Conservation (phyloP, 2,329 filamentous ascomycete genomes). For the Dothistroma pini region DNA sequence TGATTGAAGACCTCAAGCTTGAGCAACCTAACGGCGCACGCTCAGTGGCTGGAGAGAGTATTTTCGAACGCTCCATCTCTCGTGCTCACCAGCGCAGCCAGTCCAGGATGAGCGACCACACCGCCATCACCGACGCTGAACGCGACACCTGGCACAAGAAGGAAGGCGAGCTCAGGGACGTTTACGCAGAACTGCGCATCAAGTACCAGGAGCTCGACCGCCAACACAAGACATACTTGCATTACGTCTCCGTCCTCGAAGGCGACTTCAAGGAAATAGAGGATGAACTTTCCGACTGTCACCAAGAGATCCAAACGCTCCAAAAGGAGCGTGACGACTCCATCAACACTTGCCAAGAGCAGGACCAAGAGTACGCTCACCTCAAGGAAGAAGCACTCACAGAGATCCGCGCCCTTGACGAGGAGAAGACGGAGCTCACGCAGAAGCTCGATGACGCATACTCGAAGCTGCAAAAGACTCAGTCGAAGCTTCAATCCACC, state of each 20-base stretch:
- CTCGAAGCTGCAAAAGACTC: slow-evolving; percentile 49
- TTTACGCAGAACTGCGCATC: slow-evolving; percentile 78
- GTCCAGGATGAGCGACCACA: slow-evolving; percentile 68
- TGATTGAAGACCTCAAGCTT: slow-evolving; percentile 95
- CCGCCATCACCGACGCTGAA: slow-evolving; percentile 71
- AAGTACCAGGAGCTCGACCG: slow-evolving; percentile 85
- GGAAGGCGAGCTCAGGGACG: slow-evolving; percentile 78
- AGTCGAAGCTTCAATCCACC: slow-evolving; percentile 67
- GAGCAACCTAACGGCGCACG: slow-evolving; percentile 63
- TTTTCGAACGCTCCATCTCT: slow-evolving; percentile 91
- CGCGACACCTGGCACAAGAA: slow-evolving; percentile 83
- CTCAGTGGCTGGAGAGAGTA: slow-evolving; percentile 73
- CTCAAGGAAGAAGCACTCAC: slow-evolving; percentile 57
- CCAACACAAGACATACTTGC: slow-evolving; percentile 73
- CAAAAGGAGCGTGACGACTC: slow-evolving; percentile 85
- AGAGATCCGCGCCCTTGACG: slow-evolving; percentile 51
- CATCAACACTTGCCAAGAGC: slow-evolving; percentile 65
- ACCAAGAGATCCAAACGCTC: slow-evolving; percentile 74
- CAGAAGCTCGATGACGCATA: slow-evolving; percentile 49
- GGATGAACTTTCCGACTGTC: slow-evolving; percentile 73
- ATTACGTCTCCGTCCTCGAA: slow-evolving; percentile 73
- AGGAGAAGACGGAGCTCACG: slow-evolving; percentile 43
- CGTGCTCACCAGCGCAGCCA: slow-evolving; percentile 67
- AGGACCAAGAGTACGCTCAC: slow-evolving; percentile 51
- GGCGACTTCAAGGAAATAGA: slow-evolving; percentile 67